Conservation (phyloP, 805 yeast genomes). For the Yamadazyma philogaea region DNA sequence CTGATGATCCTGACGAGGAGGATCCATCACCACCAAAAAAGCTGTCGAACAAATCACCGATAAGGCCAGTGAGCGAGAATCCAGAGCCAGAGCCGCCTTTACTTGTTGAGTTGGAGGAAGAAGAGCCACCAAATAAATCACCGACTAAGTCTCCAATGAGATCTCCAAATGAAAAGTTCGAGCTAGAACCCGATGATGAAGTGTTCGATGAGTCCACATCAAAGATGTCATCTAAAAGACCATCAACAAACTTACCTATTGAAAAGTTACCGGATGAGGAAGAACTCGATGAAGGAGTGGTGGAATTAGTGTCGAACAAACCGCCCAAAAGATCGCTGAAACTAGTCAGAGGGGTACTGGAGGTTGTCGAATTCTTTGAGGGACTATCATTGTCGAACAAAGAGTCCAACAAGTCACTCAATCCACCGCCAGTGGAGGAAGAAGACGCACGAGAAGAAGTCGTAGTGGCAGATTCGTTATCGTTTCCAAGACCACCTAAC, state of each 20-base stretch:
- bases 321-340: slow-evolving; percentile 10
- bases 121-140: slow-evolving; percentile 11
- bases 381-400: slow-evolving; percentile 12
- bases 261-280: slow-evolving; percentile 13
- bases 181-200: slow-evolving; percentile 8
- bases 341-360: slow-evolving; percentile 10
- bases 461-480: not conserved
- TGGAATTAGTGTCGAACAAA: slow-evolving; percentile 4
- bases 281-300: slow-evolving; percentile 6
- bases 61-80: not conserved
- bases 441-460: slow-evolving; percentile 13
- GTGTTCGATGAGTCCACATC: slow-evolving; percentile 11
- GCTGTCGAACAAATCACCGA: slow-evolving; percentile 3
- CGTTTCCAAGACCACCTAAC: slow-evolving; percentile 10
- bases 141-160: slow-evolving; percentile 13
- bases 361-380: slow-evolving; percentile 6
- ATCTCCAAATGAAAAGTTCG: slow-evolving; percentile 14
- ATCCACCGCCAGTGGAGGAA: slow-evolving; percentile 13
- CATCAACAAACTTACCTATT: slow-evolving; percentile 14
- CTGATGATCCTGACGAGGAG: not conserved
- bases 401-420: slow-evolving; percentile 10
- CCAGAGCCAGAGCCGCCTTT: slow-evolving; percentile 8
- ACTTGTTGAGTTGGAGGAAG: slow-evolving; percentile 2
- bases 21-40: slow-evolving; percentile 10
- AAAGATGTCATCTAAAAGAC: slow-evolving; percentile 16